Evolutionary conservation across 208 protist species (phyloP).

Genomic region (Naegleria fowleri): DNA sequence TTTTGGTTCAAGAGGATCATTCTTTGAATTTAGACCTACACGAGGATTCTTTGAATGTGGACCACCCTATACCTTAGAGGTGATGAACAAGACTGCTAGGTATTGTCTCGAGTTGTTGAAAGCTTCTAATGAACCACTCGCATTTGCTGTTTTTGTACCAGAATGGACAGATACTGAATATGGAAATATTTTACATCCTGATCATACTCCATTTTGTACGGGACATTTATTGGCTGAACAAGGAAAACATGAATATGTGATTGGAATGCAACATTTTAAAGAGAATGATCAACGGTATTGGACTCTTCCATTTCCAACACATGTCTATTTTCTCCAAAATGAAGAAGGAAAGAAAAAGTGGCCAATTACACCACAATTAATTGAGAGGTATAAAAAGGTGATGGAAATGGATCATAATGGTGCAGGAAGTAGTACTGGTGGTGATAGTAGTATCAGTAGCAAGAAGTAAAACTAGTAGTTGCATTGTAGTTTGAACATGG

Average conservation of each 20-base stretch:
- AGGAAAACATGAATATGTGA: not conserved
- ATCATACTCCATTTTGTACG: not conserved
- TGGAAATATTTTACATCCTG: not conserved
- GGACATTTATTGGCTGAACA: not conserved
- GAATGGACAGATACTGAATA: slow-evolving; percentile 34
- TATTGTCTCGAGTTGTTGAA: slow-evolving; percentile 45
- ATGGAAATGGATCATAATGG: not conserved
- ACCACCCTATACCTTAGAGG: slow-evolving; percentile 67
- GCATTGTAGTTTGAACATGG: too few species aligned
- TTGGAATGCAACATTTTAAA: slow-evolving; percentile 10
- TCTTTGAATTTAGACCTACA: slow-evolving; percentile 66
- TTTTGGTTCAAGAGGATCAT: slow-evolving; percentile 68
- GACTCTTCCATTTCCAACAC: not conserved
- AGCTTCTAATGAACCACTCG: not conserved
- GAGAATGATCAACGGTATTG: not conserved
- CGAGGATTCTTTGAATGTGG: slow-evolving; percentile 63
- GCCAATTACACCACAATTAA: not conserved
- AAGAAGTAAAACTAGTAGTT: too few species aligned
- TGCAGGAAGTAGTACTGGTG: too few species aligned
- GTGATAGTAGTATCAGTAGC: too few species aligned
- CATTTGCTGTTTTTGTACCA: slow-evolving; percentile 32
- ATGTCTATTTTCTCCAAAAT: slow-evolving; percentile 26
- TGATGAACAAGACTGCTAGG: slow-evolving; percentile 55
- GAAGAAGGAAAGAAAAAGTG: not conserved
- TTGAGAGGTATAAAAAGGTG: not conserved